Base-by-base conservation (phyloP, 2,329 filamentous ascomycete genomes). In the Arthroderma sp. region DNA sequence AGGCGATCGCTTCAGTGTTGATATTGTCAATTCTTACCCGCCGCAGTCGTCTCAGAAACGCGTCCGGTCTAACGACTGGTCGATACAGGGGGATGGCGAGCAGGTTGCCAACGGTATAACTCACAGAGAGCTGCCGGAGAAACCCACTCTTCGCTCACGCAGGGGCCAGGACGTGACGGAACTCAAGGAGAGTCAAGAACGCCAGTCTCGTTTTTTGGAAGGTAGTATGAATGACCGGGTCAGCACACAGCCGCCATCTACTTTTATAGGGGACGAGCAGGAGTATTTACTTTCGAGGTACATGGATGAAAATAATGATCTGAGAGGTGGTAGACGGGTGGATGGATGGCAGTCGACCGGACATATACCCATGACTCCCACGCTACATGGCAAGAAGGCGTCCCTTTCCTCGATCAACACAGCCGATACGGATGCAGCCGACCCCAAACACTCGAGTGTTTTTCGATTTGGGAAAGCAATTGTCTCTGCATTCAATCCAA, bases 191-290 rank as follows among this genome's bases (percentile, higher is more conserved):
- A 51, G 44, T 19, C 44, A 51, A 11, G 59, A 54, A 33, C 63
- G 63, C 19, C 60, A 61, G 44, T 94, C 79, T 66, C 85, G 73
- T 56, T 86, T 86, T 63, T 71, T 80, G 38, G 90, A 95, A 72
- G 90, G 86, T 41, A 91, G 86, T 66, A 91, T 95, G 87, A 88
- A 85, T 66, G 88, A 94, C 70, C 83, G 87, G 62, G 77, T 81
- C 33, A 91, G 86, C 66, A 79, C 82, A 59, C 80, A 78, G 59
- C 88, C 88, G 28, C 87, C 87, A 0, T 77, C 80, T 47, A 78
- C 82, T 41, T 90, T 87, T 69, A 76, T 86, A 43, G 82, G 73
- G 5, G 67, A 70, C 9, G 66, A 71, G 11, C 62, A 61, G 11
- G 56, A 60, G 13, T 44, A 25, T 56, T 44, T 41, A 15, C 44